These are phyloP conservation scores for Fusarium siculi DNA, from an alignment of 2,329 filamentous ascomycete species.

Conservation along the genomic window DNA sequence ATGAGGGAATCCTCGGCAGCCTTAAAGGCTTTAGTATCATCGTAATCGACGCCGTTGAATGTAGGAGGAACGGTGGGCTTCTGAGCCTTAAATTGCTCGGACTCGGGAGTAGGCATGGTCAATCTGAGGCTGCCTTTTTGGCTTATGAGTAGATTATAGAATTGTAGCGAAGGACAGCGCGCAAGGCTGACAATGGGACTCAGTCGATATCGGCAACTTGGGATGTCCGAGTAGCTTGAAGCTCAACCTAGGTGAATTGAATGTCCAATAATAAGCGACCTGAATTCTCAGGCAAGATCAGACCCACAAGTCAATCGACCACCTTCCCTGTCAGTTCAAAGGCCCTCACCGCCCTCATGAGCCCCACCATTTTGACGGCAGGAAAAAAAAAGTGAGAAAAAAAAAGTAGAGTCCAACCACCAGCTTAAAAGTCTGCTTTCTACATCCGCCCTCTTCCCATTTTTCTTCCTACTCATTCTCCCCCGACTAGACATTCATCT, in stretches of 20 bases:
- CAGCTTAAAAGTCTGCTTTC: conserved; percentile 36
- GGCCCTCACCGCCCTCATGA: conserved; percentile 49
- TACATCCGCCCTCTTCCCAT: conserved; percentile 36
- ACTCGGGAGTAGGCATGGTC: conserved; percentile 85
- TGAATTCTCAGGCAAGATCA: conserved; percentile 46
- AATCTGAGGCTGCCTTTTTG: conserved; percentile 23
- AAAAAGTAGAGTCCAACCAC: conserved; percentile 40
- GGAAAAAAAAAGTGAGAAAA: conserved; percentile 45
- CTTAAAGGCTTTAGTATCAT: conserved; percentile 83
- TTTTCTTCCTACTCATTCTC: conserved; percentile 21
- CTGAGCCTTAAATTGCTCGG: conserved; percentile 81
- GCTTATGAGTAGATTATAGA: conserved; percentile 13
- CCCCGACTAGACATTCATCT: conserved; percentile 16
- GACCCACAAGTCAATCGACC: conserved; percentile 19
- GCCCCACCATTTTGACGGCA: conserved; percentile 50
- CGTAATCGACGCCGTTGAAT: conserved; percentile 88
- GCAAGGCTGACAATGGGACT: conserved; percentile 31
- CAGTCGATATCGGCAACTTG: conserved; percentile 42
- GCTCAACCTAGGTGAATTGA: conserved; percentile 38
- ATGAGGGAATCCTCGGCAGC: conserved; percentile 84
- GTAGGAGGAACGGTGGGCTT: conserved; percentile 85
- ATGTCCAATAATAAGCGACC: conserved; percentile 43
- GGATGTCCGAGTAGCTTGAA: conserved; percentile 42
- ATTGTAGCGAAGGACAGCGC: conserved; percentile 24
- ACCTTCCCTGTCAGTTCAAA: conserved; percentile 34